Evolutionary conservation across 2,329 filamentous ascomycete species (phyloP).

Genomic region (Colletotrichum truncatum): DNA sequence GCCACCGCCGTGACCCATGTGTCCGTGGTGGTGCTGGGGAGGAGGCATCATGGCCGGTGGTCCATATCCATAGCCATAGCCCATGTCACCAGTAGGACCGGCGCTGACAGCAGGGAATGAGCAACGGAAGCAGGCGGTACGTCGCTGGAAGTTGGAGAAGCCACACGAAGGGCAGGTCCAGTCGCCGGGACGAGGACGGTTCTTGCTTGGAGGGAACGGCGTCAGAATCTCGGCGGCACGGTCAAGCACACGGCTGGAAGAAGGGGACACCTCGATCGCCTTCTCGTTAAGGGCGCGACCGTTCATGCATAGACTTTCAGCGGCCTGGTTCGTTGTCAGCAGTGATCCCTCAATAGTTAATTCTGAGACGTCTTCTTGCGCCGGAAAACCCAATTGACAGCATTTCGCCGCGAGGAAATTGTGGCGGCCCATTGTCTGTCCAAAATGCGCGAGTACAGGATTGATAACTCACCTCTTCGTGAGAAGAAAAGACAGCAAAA

Average conservation of each 20-base stretch:
- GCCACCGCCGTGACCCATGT: constrained; percentile 66
- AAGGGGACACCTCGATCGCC: constrained; percentile 97
- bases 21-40: constrained; percentile 71
- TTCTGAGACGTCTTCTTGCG: not conserved
- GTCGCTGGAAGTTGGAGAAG: constrained; percentile 99
- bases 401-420: no score
- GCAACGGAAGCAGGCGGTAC: constrained; percentile 98
- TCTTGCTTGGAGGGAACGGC: constrained; percentile 98
- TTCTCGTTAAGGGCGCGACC: constrained; percentile 98
- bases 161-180: constrained; percentile 99
- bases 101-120: constrained; percentile 95
- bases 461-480: constrained; percentile 86
- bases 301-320: constrained; percentile 99
- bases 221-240: constrained; percentile 95
- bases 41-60: constrained; percentile 85
- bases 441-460: not conserved
- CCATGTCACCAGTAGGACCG: constrained; percentile 73
- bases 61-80: constrained; percentile 68
- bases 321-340: constrained; percentile 68
- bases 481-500: constrained; percentile 98
- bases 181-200: constrained; percentile 94
- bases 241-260: constrained; percentile 95
- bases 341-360: not conserved
- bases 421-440: not conserved
- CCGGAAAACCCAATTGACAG: not conserved